These are phyloP conservation scores for Beta macrorhiza DNA, from an alignment of 179 eudicot genomes.

Conservation along the genomic window DNA sequence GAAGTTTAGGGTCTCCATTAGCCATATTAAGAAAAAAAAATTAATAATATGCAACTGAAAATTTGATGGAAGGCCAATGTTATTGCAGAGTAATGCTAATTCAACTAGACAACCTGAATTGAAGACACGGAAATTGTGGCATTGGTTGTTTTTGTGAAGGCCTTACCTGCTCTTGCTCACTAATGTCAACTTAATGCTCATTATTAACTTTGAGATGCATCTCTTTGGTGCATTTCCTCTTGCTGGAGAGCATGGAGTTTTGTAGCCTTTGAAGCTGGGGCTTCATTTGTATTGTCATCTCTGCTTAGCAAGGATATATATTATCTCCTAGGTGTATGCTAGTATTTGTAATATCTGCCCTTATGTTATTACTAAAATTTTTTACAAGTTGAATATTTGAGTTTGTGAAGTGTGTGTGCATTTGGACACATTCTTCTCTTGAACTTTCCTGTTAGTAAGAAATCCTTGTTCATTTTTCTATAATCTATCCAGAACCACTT, in stretches of 20 bases:
- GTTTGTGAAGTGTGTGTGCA: background rate
- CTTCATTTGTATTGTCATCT: background rate
- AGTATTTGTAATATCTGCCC: background rate
- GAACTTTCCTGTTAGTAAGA: background rate
- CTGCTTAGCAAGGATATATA: background rate
- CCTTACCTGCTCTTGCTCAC: too few species aligned
- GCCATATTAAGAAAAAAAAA: too few species aligned
- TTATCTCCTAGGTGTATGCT: background rate
- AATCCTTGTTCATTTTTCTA: conserved; percentile 6
- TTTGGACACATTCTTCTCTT: background rate
- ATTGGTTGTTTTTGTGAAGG: too few species aligned
- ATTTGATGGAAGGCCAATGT: too few species aligned
- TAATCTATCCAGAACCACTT: conserved; percentile 72
- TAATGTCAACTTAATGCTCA: background rate
- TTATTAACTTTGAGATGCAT: background rate
- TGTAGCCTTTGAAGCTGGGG: background rate
- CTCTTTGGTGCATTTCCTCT: background rate
- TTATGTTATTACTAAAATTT: background rate
- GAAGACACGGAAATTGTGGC: too few species aligned
- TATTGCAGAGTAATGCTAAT: too few species aligned
- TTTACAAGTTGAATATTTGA: background rate
- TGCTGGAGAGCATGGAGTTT: background rate
- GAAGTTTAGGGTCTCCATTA: too few species aligned
- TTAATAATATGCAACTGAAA: too few species aligned
- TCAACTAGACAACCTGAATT: too few species aligned